Conservation (phyloP, 139 green algal species). For the Auxenochlorella protothecoides region DNA sequence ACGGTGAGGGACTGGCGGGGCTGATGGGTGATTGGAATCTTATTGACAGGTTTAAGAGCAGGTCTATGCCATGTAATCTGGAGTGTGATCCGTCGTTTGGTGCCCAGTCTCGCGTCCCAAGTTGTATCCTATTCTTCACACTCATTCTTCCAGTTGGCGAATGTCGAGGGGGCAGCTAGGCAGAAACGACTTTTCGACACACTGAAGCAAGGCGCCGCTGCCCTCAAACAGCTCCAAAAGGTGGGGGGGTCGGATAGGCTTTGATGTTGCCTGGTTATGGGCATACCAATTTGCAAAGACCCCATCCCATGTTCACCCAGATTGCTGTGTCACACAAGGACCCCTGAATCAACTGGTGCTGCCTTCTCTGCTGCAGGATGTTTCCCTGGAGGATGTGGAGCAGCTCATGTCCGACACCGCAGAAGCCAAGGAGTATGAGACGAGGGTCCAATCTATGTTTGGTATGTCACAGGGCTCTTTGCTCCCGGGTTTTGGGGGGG, state of each 20-base stretch:
- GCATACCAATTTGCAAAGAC: no score
- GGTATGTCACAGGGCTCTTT: neutral
- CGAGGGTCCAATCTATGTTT: slow-evolving; percentile 25
- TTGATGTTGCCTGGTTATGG: no score
- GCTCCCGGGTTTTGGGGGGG: neutral
- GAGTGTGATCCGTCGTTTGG: no score
- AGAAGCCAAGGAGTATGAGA: slow-evolving; percentile 65
- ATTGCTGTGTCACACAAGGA: neutral
- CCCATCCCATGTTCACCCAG: neutral
- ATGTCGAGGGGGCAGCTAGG: slow-evolving; percentile 58
- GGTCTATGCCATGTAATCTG: no score
- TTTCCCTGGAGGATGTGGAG: slow-evolving; percentile 72
- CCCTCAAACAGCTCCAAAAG: slow-evolving; percentile 56
- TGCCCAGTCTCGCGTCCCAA: no score
- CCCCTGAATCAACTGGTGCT: neutral
- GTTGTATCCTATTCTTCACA: no score
- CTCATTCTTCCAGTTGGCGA: slow-evolving; percentile 39
- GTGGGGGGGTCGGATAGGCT: slow-evolving; percentile 6
- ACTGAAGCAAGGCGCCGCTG: slow-evolving; percentile 57
- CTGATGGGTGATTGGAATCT: no score
- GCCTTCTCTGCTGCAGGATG: slow-evolving; percentile 13
- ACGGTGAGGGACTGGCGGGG: slow-evolving; percentile 29
- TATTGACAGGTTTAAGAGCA: no score
- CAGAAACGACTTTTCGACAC: slow-evolving; percentile 53
- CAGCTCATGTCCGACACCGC: slow-evolving; percentile 65